Evolutionary conservation across 2,329 filamentous ascomycete genomes (phyloP), one percentile per base, ranked within the genome.

Genomic region (Cladophialophora chaetospira): DNA sequence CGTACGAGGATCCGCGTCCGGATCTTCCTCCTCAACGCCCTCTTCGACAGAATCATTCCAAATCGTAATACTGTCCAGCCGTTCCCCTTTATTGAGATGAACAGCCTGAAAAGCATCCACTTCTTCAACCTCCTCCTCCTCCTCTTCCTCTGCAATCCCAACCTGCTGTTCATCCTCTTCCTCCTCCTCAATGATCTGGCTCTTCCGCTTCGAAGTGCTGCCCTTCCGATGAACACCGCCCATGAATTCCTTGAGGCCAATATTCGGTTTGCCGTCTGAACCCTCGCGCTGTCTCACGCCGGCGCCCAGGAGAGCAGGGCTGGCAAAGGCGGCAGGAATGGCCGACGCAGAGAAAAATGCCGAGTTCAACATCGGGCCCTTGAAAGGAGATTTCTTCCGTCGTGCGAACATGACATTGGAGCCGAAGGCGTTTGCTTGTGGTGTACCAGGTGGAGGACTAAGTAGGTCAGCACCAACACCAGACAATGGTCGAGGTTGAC

Each of bases 401-500:
- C 74, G 72, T 17, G 75, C 75, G 65, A 77, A 77, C 29, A 78
- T 73, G 54, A 77, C 74, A 15, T 73, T 73, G 1, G 74, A 70
- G 1, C 58, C 61, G 26, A 58, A 61, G 3, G 40, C 23, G 25
- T 48, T 26, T 23, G 49, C 25, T 35, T 60, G 58, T 8, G 55
- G 57, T 17, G 55, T 53, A 25, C 42, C n/a, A n/a, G 55, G 51
- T 26, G 28, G 44, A 43, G 28, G 28, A n/a, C 13, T 25, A n/a
- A 55, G 17, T 6, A 48, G 23, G 15, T 59, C 55, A 29, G 56
- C 44, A 15, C 48, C 35, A 11, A 51, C 53, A n/a, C 58, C 58
- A 35, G 53, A 56, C 11, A 61, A 38, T 5, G 57, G 58, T 6
- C 57, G 44, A 13, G 49, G 36, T 21, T 58, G 50, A 10, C 45